Base-by-base conservation (phyloP, 2,329 filamentous ascomycete genomes). In the Talaromyces sp. region DNA sequence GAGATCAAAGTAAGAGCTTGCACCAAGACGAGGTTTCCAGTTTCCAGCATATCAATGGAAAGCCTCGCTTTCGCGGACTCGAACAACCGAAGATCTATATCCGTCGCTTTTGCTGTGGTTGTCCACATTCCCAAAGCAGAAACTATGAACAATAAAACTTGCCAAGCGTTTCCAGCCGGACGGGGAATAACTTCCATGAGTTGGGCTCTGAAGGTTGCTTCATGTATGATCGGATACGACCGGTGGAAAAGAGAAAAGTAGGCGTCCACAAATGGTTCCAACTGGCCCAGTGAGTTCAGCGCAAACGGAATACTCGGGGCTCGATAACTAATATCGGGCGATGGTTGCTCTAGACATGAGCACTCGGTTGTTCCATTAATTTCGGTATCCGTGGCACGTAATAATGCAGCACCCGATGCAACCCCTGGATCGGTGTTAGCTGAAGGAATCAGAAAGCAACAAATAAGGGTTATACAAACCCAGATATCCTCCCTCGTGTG, bases 1-100 rank as follows among this genome's bases (percentile, higher is more conserved):
- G 72, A 70, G 50, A 75, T 70, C 37, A 77, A 63, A 7, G 65
- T 64, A 6, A 78, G 63, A 0, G 69, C 68, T 55, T 77, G 76
- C 0, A 77, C 75, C 1, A 75, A 65, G 9, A 66, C 69, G 8
- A 76, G 54, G 50, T 71, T 76, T 4, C 75, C 75, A 16, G 66
- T 70, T 42, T 78, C 75, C n/a, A 77, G 55, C 30, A 67, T 61
- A 42, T 60, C 50, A 29, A 72, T 65, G 14, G 75, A 69, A 7
- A 71, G 65, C 10, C 74, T 51, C 36, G 70, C 68, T 10, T 69
- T 66, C 35, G 73, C 74, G 4, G 72, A 72, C 14, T 70, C 70
- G 20, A 71, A 68, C 41, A 70, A 69, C 20, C 20, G 17, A 17
- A 72, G 57, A 40, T 75, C 70, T 10, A 67, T 48, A 33, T 70